Conservation (phyloP, 2,329 filamentous ascomycete species). For the Penicillium hesseltinei region DNA sequence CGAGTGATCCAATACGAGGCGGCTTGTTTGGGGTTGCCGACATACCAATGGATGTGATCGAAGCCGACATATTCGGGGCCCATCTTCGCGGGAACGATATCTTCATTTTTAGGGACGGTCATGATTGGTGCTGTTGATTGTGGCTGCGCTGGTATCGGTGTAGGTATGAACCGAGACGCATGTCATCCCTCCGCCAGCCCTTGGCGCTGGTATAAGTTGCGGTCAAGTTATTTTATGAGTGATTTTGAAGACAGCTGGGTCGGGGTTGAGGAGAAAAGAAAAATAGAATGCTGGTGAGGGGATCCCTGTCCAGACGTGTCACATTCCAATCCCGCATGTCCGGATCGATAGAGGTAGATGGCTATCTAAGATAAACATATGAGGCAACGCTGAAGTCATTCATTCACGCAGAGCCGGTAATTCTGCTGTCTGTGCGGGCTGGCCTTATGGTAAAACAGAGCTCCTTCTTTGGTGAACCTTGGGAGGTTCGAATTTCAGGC, state of each 20-base stretch:
- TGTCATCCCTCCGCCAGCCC: background rate
- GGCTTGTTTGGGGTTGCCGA: slow-evolving; percentile 90
- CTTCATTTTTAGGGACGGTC: slow-evolving; percentile 5
- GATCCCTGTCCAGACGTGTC: slow-evolving; percentile 2
- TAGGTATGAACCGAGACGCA: background rate
- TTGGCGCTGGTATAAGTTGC: background rate
- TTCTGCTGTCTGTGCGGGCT: background rate
- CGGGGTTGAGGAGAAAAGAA: background rate
- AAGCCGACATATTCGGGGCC: slow-evolving; percentile 56
- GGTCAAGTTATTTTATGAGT: background rate
- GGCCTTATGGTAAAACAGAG: background rate
- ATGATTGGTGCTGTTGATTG: background rate
- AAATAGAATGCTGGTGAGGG: background rate
- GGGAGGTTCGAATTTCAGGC: background rate
- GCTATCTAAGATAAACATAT: slow-evolving; percentile 3
- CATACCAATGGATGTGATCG: slow-evolving; percentile 88
- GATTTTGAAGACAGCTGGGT: slow-evolving; percentile 1
- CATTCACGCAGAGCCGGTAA: background rate
- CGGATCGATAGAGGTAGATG: background rate
- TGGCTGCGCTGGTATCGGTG: background rate
- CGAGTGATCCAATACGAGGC: slow-evolving; percentile 80
- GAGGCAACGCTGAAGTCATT: slow-evolving; percentile 12
- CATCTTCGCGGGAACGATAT: slow-evolving; percentile 23
- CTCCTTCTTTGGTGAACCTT: background rate
- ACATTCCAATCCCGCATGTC: slow-evolving; percentile 1